Evolutionary conservation across 169 alveolate species (phyloP).

Genomic region (Toxoplasma gondii): DNA sequence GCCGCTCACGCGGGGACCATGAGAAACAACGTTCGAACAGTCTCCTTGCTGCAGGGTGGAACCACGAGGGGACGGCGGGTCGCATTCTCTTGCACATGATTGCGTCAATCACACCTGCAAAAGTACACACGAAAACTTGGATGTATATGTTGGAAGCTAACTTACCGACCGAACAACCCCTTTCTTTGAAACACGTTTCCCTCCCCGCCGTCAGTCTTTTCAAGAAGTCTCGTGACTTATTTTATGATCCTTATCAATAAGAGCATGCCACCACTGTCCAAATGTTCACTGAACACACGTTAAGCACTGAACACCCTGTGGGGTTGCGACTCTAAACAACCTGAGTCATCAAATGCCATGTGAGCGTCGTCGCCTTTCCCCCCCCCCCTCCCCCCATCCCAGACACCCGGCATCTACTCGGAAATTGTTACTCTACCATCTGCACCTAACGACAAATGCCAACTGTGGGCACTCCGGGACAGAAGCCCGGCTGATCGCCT

Average conservation of each 20-base stretch:
- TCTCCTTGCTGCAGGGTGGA: slow-evolving; percentile 43
- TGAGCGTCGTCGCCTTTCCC: too few relatives aligned
- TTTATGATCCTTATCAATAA: too few relatives aligned
- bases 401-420: neutral
- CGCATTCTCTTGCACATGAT: slow-evolving; percentile 50
- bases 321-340: too few relatives aligned
- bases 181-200: too few relatives aligned
- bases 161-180: neutral
- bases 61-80: slow-evolving; percentile 70
- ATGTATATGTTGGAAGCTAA: neutral
- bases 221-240: too few relatives aligned
- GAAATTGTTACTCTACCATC: neutral
- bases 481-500: neutral
- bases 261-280: neutral
- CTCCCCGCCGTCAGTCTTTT: too few relatives aligned
- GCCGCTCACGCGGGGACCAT: slow-evolving; percentile 56
- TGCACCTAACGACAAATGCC: neutral
- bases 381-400: too few relatives aligned
- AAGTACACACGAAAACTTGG: slow-evolving; percentile 2
- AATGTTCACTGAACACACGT: neutral
- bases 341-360: too few relatives aligned
- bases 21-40: slow-evolving; percentile 56
- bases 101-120: slow-evolving; percentile 64
- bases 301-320: neutral
- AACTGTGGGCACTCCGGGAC: neutral